Percentiles rank a stretch among this genome's conserved stretches.
phyloP scores from a whole-genome alignment of 1,284 basidiomycete species.

The Microbotryomycetes sp. region DNA sequence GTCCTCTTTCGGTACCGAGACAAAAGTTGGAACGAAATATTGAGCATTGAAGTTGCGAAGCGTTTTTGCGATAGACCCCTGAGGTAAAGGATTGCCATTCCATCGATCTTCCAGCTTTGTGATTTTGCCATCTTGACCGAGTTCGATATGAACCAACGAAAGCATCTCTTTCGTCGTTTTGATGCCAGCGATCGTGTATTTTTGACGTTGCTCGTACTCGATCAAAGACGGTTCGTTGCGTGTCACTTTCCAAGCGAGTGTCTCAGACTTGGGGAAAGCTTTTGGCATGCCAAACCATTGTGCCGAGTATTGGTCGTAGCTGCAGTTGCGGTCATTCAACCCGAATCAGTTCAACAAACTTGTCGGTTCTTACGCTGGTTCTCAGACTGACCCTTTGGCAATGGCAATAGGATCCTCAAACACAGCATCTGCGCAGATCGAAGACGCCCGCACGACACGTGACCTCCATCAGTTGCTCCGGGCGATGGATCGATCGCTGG shows the following conservation, averaged over 20 bases:
- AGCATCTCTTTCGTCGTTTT: background rate
- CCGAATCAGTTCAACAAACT: background rate
- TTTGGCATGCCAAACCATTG: slow-evolving; percentile 5
- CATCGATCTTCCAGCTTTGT: slow-evolving; percentile 3
- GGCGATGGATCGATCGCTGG: background rate
- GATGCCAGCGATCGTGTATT: background rate
- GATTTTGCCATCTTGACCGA: slow-evolving; percentile 3
- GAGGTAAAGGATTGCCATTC: slow-evolving; percentile 1
- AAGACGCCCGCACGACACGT: no score
- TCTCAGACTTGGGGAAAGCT: slow-evolving; percentile 3
- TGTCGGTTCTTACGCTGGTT: background rate
- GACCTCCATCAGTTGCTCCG: no score
- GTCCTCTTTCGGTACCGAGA: background rate
- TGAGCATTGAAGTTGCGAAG: background rate
- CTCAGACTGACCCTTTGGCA: background rate
- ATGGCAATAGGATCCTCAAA: slow-evolving; percentile 7
- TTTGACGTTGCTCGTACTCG: slow-evolving; percentile 3
- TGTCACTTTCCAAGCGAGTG: slow-evolving; percentile 2
- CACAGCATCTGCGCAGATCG: slow-evolving; percentile 3
- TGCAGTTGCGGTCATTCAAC: background rate
- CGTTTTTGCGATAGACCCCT: background rate
- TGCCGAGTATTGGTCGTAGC: background rate
- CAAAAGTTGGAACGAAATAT: background rate
- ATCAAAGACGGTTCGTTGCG: background rate
- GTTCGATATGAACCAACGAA: slow-evolving; percentile 5